Conservation (phyloP, 495 filamentous ascomycete species). For the Xylaria longipes region DNA sequence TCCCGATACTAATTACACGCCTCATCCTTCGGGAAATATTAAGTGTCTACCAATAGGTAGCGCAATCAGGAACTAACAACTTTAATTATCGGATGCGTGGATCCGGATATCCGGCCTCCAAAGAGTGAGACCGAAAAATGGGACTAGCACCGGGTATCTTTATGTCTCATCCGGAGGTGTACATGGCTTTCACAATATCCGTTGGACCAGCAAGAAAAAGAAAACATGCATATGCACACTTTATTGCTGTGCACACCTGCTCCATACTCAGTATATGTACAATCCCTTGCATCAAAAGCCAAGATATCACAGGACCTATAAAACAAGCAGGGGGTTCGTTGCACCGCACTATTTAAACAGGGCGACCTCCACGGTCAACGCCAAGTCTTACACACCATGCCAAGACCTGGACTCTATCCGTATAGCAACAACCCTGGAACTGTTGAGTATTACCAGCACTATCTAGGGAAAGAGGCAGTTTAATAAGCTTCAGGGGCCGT, state of each 20-base stretch:
- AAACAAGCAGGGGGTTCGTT: constrained; percentile 6
- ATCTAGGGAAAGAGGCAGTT: not conserved
- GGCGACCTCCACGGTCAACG: not conserved
- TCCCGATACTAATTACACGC: constrained; percentile 17
- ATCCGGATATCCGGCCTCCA: constrained; percentile 22
- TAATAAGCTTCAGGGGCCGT: constrained; percentile 7
- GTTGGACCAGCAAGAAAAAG: constrained; percentile 5
- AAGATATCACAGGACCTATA: constrained; percentile 11
- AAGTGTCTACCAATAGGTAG: constrained; percentile 4
- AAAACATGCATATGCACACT: constrained; percentile 19
- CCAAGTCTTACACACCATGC: not conserved
- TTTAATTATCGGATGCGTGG: constrained; percentile 20
- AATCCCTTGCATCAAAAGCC: constrained; percentile 22
- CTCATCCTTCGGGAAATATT: constrained; percentile 12
- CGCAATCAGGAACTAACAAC: constrained; percentile 13
- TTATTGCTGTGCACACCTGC: not conserved
- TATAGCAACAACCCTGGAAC: not conserved
- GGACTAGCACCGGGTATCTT: constrained; percentile 16
- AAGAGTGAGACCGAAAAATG: not conserved
- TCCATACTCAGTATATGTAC: constrained; percentile 24
- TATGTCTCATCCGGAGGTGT: constrained; percentile 18
- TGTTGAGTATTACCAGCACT: not conserved
- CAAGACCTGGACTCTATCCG: not conserved
- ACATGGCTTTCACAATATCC: not conserved
- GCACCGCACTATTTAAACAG: constrained; percentile 3